These are phyloP conservation scores for Blastocystis sp. DNA, from an alignment of 352 stramenopile genomes.

Conservation along the genomic window DNA sequence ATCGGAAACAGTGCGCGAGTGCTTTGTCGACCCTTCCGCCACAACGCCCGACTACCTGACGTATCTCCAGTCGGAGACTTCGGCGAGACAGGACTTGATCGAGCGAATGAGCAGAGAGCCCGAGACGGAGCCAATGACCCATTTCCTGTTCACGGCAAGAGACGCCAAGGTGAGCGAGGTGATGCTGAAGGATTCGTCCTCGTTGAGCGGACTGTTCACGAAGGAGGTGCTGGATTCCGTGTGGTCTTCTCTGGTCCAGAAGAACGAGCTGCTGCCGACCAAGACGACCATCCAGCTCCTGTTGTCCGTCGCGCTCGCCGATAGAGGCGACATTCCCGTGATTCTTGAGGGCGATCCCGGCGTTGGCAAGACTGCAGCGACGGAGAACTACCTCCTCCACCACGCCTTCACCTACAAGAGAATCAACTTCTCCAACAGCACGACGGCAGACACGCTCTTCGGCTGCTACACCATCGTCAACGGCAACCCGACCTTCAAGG, in stretches of 20 bases:
- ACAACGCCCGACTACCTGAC: not conserved
- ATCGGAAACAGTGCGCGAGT: not conserved
- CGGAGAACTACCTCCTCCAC: conserved; percentile 20
- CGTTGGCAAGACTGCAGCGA: conserved; percentile 14
- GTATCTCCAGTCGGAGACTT: conserved; percentile 10
- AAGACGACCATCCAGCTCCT: conserved; percentile 39
- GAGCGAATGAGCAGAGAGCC: not conserved
- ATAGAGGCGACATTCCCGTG: not conserved
- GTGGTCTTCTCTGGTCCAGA: not conserved
- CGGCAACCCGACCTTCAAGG: conserved; percentile 1
- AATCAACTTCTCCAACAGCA: conserved; percentile 54
- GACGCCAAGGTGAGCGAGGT: not conserved
- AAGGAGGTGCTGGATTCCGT: not conserved
- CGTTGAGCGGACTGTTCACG: not conserved
- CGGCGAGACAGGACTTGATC: not conserved
- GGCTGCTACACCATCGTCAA: conserved; percentile 39
- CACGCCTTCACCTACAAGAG: not conserved
- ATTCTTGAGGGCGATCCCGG: conserved; percentile 26
- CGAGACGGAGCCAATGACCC: not conserved
- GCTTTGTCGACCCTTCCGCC: not conserved
- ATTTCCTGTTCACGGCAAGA: not conserved
- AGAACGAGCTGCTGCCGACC: not conserved
- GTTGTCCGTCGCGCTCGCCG: not conserved
- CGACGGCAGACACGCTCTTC: conserved; percentile 33
- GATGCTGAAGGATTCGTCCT: not conserved